Percentiles rank a stretch among this genome's conserved stretches.
These are phyloP conservation scores for Pseudonitzschia delicatissima DNA, from an alignment of 108 stramenopile species.

Conservation along the genomic window DNA sequence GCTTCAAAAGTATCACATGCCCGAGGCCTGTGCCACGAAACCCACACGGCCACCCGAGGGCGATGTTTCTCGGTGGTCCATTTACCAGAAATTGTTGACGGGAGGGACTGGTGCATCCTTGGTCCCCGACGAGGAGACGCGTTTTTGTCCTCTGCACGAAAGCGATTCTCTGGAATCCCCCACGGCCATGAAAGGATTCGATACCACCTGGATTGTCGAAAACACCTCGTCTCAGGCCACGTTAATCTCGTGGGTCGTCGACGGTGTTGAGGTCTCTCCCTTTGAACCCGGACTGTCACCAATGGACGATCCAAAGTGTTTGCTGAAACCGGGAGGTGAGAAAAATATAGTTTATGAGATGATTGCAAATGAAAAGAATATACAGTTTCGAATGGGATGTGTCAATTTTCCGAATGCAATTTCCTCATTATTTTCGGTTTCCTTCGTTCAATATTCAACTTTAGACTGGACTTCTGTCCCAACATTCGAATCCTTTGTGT, in stretches of 20 bases:
- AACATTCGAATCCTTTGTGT: constrained; percentile 40
- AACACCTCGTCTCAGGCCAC: constrained; percentile 33
- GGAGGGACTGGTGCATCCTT: constrained; percentile 29
- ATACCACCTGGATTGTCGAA: constrained; percentile 56
- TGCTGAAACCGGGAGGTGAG: constrained; percentile 35
- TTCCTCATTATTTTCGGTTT: too few relatives aligned
- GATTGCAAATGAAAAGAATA: constrained; percentile 8
- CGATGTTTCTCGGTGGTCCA: constrained; percentile 7
- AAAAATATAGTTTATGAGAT: too few relatives aligned
- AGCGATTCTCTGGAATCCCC: constrained; percentile 29
- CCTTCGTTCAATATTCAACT: too few relatives aligned
- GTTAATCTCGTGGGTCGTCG: constrained; percentile 31
- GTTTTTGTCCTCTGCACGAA: constrained; percentile 31
- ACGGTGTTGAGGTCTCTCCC: constrained; percentile 42
- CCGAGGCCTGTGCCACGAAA: constrained; percentile 19
- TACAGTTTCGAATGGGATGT: too few relatives aligned
- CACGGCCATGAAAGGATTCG: constrained; percentile 29
- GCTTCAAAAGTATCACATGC: constrained; percentile 12
- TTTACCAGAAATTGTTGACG: constrained; percentile 10
- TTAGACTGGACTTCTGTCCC: constrained; percentile 14
- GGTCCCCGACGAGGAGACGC: constrained; percentile 42
- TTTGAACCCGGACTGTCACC: constrained; percentile 34
- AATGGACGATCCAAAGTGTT: constrained; percentile 34
- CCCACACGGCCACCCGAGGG: constrained; percentile 11
- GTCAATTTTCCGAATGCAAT: too few relatives aligned